Base-by-base conservation (phyloP, 345 rosid species). In the Gossypioides kirkii region DNA sequence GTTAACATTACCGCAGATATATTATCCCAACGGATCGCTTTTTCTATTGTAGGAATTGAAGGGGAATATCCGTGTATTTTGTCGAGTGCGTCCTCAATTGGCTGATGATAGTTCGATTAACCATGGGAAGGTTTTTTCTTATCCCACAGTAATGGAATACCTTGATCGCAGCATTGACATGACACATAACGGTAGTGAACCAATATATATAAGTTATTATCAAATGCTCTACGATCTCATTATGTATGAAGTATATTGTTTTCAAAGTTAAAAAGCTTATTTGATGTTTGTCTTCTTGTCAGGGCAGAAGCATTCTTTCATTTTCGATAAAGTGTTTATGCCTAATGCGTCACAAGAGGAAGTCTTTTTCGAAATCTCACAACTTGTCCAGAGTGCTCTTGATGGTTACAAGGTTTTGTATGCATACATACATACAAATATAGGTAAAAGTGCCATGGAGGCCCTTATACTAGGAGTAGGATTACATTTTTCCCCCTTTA, bases 371-470 rank as follows among this genome's bases (percentile, higher is more conserved):
- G 98, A 95, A 82, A 95, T 95, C 62, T 95, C 99, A 45, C 98
- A 95, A 68, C 98, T 95, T 75, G 96, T 95, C 77, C 99, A 95
- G 74, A 95, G 99, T 82, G 98, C 99, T 80, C 96, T 95, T 22
- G 99, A 95, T 72, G 99, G 99, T 73, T 95, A 92, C 74, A 95
- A 95, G 99, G 98, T 94, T 83, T 32, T 56, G 20, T 10, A 18
- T 54, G 10, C 3, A 54, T 9, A 52, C 18, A 20, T 54, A 20
- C 5, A 20, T 54, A 54, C 4, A 32, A 32, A 32, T 32, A 32
- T 32, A 32, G 38, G 38, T 32, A 32, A 32, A 5, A 32, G 38
- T 32, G 38, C 38, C 38, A 5, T 32, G 38, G 38, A 32, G 7
- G 38, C 36, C 5, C 38, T 0, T 32, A 2, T 32, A 32, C 0